A percentile compares a stretch with the other conserved stretches of the same genome.
These are phyloP conservation scores for Mycosphaerelloides madeirae DNA, from an alignment of 2,329 filamentous ascomycete species.

Conservation along the genomic window DNA sequence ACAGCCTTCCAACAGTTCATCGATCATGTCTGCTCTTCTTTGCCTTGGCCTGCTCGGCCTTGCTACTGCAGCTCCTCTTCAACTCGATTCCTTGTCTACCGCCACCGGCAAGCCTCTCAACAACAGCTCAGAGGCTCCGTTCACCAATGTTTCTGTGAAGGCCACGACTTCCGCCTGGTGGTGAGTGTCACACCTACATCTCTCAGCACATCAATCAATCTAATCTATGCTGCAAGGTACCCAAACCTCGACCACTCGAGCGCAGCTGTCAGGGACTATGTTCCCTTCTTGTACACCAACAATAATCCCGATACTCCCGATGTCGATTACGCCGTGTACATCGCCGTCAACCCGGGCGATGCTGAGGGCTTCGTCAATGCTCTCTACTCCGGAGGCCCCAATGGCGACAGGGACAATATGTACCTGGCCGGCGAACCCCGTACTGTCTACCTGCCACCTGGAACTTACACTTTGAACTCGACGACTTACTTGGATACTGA, in stretches of 20 bases:
- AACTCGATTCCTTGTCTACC: not conserved
- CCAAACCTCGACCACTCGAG: conserved; percentile 12
- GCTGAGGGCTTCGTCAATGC: conserved; percentile 5
- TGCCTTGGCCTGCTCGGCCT: not conserved
- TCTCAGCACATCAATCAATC: no score
- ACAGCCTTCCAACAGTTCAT: no score
- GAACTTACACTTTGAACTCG: conserved; percentile 55
- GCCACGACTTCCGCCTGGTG: conserved; percentile 8
- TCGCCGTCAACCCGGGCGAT: conserved; percentile 4
- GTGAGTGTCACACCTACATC: not conserved
- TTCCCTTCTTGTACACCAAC: conserved; percentile 3
- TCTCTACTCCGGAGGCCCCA: conserved; percentile 9
- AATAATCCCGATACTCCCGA: not conserved
- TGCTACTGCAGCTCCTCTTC: not conserved
- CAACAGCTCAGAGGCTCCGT: not conserved
- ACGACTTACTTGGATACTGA: conserved; percentile 83
- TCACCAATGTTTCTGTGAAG: not conserved
- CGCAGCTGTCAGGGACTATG: conserved; percentile 11
- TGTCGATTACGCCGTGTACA: conserved; percentile 9
- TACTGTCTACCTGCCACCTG: conserved; percentile 17
- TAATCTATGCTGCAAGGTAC: not conserved
- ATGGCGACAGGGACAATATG: conserved; percentile 10
- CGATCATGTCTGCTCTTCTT: not conserved
- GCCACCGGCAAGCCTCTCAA: not conserved
- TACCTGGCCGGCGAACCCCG: conserved; percentile 51